A percentile compares a stretch with the other conserved stretches of the same genome.
phyloP scores from a whole-genome alignment of 108 stramenopile species.

The Tribonema minus region DNA sequence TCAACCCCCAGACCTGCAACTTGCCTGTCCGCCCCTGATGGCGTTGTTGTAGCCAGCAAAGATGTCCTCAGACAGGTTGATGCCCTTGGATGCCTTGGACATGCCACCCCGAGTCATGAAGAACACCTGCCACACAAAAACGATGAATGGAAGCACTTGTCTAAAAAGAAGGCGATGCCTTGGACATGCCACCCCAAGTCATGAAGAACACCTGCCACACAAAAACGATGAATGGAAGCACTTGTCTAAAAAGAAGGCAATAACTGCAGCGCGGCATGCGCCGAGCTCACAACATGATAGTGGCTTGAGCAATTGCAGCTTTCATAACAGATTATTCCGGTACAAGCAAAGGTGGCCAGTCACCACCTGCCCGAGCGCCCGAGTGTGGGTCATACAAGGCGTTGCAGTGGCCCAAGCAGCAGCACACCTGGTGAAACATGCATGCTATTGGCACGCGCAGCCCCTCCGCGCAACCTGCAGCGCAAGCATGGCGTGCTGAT shows the following conservation, averaged over 20 bases:
- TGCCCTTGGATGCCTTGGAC: conserved; percentile 92
- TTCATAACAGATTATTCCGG: too few relatives aligned
- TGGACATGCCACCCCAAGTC: conserved; percentile 78
- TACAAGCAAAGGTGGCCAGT: too few relatives aligned
- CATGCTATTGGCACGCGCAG: too few relatives aligned
- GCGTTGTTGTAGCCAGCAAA: conserved; percentile 73
- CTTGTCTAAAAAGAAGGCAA: not conserved
- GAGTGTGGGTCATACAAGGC: too few relatives aligned
- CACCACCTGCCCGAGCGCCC: too few relatives aligned
- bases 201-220: conserved; percentile 73
- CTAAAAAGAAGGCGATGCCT: not conserved
- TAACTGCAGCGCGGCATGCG: conserved; percentile 68
- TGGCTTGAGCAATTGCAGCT: too few relatives aligned
- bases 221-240: not conserved
- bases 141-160: not conserved
- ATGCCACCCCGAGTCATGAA: conserved; percentile 94
- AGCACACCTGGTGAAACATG: too few relatives aligned
- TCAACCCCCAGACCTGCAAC: too few relatives aligned
- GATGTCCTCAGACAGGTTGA: conserved; percentile 96
- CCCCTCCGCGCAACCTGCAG: too few relatives aligned
- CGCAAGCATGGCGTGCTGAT: too few relatives aligned
- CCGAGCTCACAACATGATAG: not conserved
- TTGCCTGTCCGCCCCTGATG: conserved; percentile 36
- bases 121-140: conserved; percentile 56
- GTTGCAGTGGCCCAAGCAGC: too few relatives aligned